Evolutionary conservation across 345 rosid species (phyloP), one percentile per base, ranked within the genome.

Genomic region (Mercurialis annua): DNA sequence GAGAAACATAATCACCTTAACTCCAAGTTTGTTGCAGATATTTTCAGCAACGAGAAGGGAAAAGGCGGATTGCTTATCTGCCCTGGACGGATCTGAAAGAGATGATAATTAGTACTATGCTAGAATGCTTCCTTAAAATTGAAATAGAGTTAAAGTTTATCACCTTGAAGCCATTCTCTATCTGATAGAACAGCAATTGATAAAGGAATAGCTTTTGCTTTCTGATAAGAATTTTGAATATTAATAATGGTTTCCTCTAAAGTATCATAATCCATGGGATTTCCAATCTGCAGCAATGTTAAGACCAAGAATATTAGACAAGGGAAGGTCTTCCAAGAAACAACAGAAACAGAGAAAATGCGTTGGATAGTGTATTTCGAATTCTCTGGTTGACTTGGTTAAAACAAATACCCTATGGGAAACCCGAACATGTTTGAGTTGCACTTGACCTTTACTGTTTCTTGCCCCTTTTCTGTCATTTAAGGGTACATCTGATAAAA

Each of bases 41-140:
- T 70, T 94, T 78, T 94, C 97, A 56, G 96, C 95, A 21, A 94
- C 96, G 65, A 94, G 87, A 81, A 89, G 97, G 80, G 96, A 81
- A 71, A 83, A 94, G 54, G 92, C 95, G 0, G 92, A 85, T 55
- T 87, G 92, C 80, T 89, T 91, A 86, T 91, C 99, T 43, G 99
- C 97, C 83, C 81, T 87, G 64, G 87, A 84, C 58, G 92, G 85
- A 83, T 94, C 99, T 90, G 83, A 63, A 62, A 51, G 82, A 36
- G 48, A 59, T 64, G 73, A 68, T 49, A 46, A 43, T 74, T 68
- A 78, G 49, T 53, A 30, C 65, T n/a, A n/a, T n/a, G n/a, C n/a
- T n/a, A n/a, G n/a, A 63, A 62, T 40, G 17, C 43, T 38, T 69
- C 49, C 2, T 58, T 74, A 12, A 33, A 49, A 23, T 1, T 26